Base-by-base conservation (phyloP, 371 early-diverging fungal genomes). In the Coemansia sp. region DNA sequence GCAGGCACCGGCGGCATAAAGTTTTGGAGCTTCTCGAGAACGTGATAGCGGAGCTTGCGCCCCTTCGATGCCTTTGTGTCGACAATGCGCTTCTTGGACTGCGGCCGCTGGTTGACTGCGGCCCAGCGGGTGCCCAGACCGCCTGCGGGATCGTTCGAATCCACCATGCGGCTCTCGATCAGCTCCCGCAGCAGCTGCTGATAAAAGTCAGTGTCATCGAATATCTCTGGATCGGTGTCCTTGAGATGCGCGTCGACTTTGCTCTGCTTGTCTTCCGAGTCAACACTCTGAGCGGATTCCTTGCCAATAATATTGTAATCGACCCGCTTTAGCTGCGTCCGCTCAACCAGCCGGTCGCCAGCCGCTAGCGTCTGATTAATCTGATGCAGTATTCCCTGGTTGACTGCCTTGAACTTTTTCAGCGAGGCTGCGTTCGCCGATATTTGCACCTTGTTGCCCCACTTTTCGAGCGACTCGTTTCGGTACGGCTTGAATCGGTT, bases 131-230 rank as follows among this genome's bases (percentile, higher is more conserved):
- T 85, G 11, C 88, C 88, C 45, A 87, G 81, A 4, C 77, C 31
- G 20, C 86, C 85, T 14, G 86, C 78, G 9, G 92, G 89, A 62
- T 94, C 93, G 68, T 92, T 92, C 30, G 88, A 86, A 65, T 92
- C 92, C 4, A 88, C 86, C 92, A 93, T 93, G 42, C 93, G 86
- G 53, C 87, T 87, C 70, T 97, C 96, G 61, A 97, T 93, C 58
- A 96, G 80, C 79, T 97, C 98, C 55, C 92, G 87, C 63, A 97
- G 70, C 43, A 93, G 84, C 63, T 91, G 91, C 65, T 92, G 92
- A 77, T 97, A 96, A 74, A 93, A 97, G 77, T 97, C 98, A 14
- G 87, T 84, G 66, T 97, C 98, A 68, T 97, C 97, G 82, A 94
- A 97, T 32, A 97, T 87, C 63, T 95, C 94, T 14, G 76, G 75